Evolutionary conservation across 441 rosid genomes (phyloP).

Genomic region (Francoa sonchifolia): DNA sequence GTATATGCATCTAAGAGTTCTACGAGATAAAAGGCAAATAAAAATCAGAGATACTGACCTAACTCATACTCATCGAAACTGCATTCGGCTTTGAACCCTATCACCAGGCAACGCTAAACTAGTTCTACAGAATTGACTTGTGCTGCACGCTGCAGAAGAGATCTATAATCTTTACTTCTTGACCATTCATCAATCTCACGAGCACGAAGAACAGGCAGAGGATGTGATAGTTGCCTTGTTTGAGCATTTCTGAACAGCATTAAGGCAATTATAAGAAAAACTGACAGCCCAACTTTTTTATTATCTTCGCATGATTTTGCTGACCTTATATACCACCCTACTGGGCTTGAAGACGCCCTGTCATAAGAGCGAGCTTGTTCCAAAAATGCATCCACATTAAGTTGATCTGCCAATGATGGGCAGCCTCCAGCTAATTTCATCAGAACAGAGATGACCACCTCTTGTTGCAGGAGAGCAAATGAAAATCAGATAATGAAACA

Average conservation of each 20-base stretch:
- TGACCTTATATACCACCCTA: slow-evolving; percentile 89
- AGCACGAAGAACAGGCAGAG: slow-evolving; percentile 91
- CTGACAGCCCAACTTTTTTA: neutral
- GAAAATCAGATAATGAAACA: slow-evolving; percentile 17
- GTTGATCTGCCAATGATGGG: slow-evolving; percentile 86
- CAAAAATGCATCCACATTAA: slow-evolving; percentile 83
- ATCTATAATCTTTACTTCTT: slow-evolving; percentile 55
- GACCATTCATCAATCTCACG: slow-evolving; percentile 97
- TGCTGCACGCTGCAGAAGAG: slow-evolving; percentile 50
- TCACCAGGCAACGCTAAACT: slow-evolving; percentile 21
- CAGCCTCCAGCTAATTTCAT: slow-evolving; percentile 95
- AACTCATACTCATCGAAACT: too few species aligned
- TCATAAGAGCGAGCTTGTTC: slow-evolving; percentile 97
- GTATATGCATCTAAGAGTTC: too few species aligned
- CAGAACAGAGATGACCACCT: slow-evolving; percentile 88
- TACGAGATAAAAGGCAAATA: too few species aligned
- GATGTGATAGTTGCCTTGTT: slow-evolving; percentile 87
- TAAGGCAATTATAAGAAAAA: slow-evolving; percentile 15
- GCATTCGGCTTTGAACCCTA: neutral
- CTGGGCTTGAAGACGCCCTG: slow-evolving; percentile 78
- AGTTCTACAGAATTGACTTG: slow-evolving; percentile 24
- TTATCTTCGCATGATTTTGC: slow-evolving; percentile 11
- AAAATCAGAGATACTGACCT: too few species aligned
- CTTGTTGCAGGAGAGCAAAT: slow-evolving; percentile 46
- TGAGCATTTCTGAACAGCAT: slow-evolving; percentile 70